Evolutionary conservation across 768 basidiomycete species (phyloP), one percentile per base, ranked within the genome.

Genomic region (Hemileccinum impolitum): DNA sequence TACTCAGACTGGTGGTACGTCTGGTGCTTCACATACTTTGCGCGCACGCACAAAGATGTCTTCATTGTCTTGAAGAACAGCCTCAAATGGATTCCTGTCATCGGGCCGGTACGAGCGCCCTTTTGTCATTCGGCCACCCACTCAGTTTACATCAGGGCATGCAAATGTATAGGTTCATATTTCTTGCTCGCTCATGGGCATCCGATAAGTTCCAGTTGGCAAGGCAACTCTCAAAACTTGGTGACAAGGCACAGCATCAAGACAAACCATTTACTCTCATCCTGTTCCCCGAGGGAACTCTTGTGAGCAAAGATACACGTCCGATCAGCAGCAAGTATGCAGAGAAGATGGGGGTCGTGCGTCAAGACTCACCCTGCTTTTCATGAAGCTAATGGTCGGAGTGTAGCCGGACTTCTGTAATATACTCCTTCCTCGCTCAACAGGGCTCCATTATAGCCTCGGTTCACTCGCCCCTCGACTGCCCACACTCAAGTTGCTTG

Each of bases 281-380:
- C 47, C 76, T 97, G 39, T 98, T 94, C 65, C 96, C 96, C 0
- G 96, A 99, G 66, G 96, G 96, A 26, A 97, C 95, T 4, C 84
- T 98, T 23, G 87, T 94, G 13, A 93, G 90, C 66, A 77, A 80
- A 53, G 75, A 93, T 53, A 98, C 94, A 4, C 70, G 91, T 40
- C 92, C 91, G 0, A 75, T 87, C 56, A 94, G 89, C 67, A 82
- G 81, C 70, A 86, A 85, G 59, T 98, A 84, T 62, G 93, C 94
- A 6, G 85, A 92, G 49, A 93, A 90, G 70, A 80, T 84, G 60
- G 90, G 87, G 6, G 83, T 95, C 49, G 94, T 95, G 61, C 71
- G 94, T 79, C 21, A 12, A 40, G 1, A n/a, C 13, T 19, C 39
- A 30, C 32, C 39, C 34, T 57, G 12, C 49, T 17, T 26, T 50